These are phyloP conservation scores for Aspergillus diversus DNA, from an alignment of 495 filamentous ascomycete species.

Conservation along the genomic window DNA sequence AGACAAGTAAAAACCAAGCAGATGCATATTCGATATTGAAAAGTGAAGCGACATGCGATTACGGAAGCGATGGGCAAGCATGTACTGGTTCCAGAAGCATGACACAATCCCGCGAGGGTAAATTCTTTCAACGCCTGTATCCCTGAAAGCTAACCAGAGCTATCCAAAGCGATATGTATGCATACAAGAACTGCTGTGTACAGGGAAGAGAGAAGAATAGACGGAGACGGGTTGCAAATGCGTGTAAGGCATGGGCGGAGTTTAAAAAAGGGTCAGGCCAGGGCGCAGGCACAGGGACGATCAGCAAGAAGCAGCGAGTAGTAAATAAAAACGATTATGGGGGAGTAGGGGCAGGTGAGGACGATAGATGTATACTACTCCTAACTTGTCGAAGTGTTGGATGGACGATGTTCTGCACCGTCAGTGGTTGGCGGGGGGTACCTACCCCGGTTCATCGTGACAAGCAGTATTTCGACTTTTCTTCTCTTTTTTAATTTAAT, in stretches of 20 bases:
- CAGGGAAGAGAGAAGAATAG: conserved; percentile 27
- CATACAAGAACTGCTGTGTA: conserved; percentile 33
- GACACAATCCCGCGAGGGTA: conserved; percentile 15
- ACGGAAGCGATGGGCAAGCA: conserved; percentile 17
- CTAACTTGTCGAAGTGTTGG: conserved; percentile 9
- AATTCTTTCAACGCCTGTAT: conserved; percentile 18
- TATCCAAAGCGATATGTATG: conserved; percentile 25
- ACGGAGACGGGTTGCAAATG: conserved; percentile 25
- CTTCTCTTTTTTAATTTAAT: conserved; percentile 8
- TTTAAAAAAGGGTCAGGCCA: conserved; percentile 36
- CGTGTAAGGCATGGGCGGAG: conserved; percentile 41
- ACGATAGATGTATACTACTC: conserved; percentile 14
- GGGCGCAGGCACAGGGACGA: conserved; percentile 28
- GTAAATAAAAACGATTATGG: conserved; percentile 18
- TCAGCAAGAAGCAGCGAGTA: conserved; percentile 23
- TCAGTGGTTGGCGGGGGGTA: conserved; percentile 11
- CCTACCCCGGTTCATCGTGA: conserved; percentile 13
- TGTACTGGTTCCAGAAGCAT: conserved; percentile 10
- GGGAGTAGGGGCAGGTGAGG: conserved; percentile 10
- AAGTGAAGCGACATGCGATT: conserved; percentile 21
- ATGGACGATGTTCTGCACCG: conserved; percentile 1
- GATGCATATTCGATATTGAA: conserved; percentile 41
- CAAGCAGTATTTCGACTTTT: conserved; percentile 4
- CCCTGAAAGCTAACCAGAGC: conserved; percentile 21
- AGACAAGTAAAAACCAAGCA: conserved; percentile 35